These are phyloP conservation scores for Ustilago curta DNA, from an alignment of 1,284 basidiomycete genomes.

Conservation along the genomic window DNA sequence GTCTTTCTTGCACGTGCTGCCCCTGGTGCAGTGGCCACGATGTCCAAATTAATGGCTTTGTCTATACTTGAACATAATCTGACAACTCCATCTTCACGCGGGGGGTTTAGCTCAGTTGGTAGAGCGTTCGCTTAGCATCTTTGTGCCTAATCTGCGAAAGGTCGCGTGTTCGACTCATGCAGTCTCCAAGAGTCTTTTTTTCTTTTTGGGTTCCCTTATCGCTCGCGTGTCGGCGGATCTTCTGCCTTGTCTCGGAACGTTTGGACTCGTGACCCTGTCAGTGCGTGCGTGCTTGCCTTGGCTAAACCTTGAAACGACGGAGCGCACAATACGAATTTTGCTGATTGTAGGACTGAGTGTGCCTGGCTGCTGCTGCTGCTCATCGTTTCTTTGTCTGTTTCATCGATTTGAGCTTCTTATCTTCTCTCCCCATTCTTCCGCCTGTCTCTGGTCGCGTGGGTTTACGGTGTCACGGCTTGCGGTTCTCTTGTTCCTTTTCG, in stretches of 20 bases:
- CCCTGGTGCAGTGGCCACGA: too few relatives aligned
- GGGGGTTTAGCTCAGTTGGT: conserved; percentile 62
- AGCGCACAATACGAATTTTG: background rate
- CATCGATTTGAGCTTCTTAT: background rate
- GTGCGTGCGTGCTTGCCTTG: conserved; percentile 7
- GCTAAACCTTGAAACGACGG: conserved; percentile 6
- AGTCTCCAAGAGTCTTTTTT: conserved; percentile 43
- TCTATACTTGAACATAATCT: too few relatives aligned
- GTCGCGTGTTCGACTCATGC: conserved; percentile 62
- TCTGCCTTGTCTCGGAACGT: conserved; percentile 19
- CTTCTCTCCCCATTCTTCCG: background rate
- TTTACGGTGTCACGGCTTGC: conserved; percentile 2
- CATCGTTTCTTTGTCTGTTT: background rate
- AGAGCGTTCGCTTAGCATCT: conserved; percentile 60
- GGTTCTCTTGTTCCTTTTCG: conserved; percentile 3
- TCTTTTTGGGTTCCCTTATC: background rate
- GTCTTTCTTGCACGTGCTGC: background rate
- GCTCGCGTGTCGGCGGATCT: conserved; percentile 2
- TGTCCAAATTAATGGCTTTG: too few relatives aligned
- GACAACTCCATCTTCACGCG: too few relatives aligned
- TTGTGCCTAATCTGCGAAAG: conserved; percentile 48
- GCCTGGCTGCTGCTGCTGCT: background rate
- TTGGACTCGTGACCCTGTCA: conserved; percentile 22
- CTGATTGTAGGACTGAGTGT: too few relatives aligned
- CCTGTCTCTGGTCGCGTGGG: background rate